A percentile compares a stretch with the other conserved stretches of the same genome.
phyloP scores from a whole-genome alignment of 1,284 basidiomycete genomes.

The Ustilago curta region DNA sequence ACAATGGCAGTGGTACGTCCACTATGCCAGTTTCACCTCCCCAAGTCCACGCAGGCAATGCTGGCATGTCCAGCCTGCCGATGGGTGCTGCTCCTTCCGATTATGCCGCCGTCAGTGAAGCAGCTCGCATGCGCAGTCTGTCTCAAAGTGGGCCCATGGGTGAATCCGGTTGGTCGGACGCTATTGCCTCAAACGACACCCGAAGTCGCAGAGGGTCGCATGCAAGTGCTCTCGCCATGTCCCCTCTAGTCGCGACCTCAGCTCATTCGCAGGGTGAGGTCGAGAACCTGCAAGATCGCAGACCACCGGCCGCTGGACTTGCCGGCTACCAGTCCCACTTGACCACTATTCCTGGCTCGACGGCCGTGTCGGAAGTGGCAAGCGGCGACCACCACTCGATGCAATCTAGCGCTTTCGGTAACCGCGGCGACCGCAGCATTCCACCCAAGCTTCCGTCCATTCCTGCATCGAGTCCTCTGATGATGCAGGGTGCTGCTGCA shows the following conservation, averaged over 20 bases:
- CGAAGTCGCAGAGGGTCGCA: slow-evolving; percentile 28
- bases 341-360: slow-evolving; percentile 37
- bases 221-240: slow-evolving; percentile 15
- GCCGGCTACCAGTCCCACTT: slow-evolving; percentile 21
- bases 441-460: slow-evolving; percentile 34
- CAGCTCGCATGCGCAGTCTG: slow-evolving; percentile 21
- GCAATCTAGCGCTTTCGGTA: slow-evolving; percentile 13
- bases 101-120: slow-evolving; percentile 25
- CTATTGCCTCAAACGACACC: slow-evolving; percentile 9
- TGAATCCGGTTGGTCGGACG: slow-evolving; percentile 17
- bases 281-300: slow-evolving; percentile 11
- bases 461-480: slow-evolving; percentile 29
- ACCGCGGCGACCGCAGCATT: slow-evolving; percentile 9
- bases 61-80: slow-evolving; percentile 19
- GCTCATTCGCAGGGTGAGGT: slow-evolving; percentile 8
- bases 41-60: slow-evolving; percentile 4
- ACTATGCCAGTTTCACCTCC: slow-evolving; percentile 5
- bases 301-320: slow-evolving; percentile 21
- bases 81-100: slow-evolving; percentile 28
- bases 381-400: slow-evolving; percentile 28
- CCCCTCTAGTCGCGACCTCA: slow-evolving; percentile 12
- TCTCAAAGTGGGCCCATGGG: background rate
- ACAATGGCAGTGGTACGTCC: slow-evolving; percentile 4
- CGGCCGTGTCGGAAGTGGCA: slow-evolving; percentile 25
- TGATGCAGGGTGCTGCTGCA: slow-evolving; percentile 20